Evolutionary conservation across 2,329 filamentous ascomycete genomes (phyloP), one percentile per base, ranked within the genome.

Genomic region (Keithomyces neogunnii): DNA sequence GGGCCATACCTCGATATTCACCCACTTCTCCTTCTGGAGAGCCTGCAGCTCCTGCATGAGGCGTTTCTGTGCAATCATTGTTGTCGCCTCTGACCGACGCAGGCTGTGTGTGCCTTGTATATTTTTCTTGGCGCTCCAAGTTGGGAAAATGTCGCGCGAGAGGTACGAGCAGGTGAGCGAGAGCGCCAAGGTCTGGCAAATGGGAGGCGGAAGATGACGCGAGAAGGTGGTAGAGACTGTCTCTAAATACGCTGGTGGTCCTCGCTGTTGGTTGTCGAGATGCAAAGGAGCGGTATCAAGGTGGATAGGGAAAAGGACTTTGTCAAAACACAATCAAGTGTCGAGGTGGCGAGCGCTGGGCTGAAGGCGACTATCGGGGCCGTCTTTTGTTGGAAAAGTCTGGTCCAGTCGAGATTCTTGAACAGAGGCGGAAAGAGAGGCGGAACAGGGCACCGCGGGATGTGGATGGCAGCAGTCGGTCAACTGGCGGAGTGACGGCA

Each of bases 21-120:
- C 86, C 92, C 92, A 99, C 66, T 89, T 89, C 76, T 96, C 91
- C 68, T 93, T 90, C 50, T 82, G 77, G 40, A 97, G 78, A 44
- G 81, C 77, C 68, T 87, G 86, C 72, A 89, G 84, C 75, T 97
- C 92, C 60, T 86, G 86, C 87, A 95, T 89, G 51, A 97, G 78
- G 48, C 95, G 86, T 62, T 89, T 84, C 70, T 91, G 67, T 30
- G 72, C 72, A 73, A 75, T 76, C 56, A 49, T 64, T 10, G 50
- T 64, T 29, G n/a, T 31, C 26, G 19, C 28, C 10, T 44, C 40
- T 2, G 19, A 19, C 19, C 19, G 19, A 19, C 19, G 19, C 19
- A 19, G 19, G 19, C 19, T 19, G 19, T 19, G 19, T 19, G 19
- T 19, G 19, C 1, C 19, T 19, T 19, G 19, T 19, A 19, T 19